phyloP scores from a whole-genome alignment of 106 monocot genomes.

The Gastrodia elata region DNA sequence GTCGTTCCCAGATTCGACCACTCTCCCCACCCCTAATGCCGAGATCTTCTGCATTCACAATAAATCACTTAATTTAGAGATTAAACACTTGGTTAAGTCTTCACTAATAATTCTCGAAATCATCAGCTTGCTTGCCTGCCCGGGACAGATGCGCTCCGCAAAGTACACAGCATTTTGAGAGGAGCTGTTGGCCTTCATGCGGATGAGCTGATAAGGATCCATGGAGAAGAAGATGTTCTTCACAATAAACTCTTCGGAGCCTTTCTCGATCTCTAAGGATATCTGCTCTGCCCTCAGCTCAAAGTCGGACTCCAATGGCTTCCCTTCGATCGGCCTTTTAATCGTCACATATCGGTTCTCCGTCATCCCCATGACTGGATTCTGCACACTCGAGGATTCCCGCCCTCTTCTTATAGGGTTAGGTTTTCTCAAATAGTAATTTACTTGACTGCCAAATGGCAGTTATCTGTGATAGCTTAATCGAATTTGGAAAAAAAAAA shows the following conservation, averaged over 20 bases:
- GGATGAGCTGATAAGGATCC: conserved; percentile 38
- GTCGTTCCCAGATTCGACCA: conserved; percentile 18
- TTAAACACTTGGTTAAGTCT: too few relatives aligned
- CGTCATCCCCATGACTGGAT: too few relatives aligned
- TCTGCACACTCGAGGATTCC: too few relatives aligned
- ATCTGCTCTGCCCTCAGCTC: conserved; percentile 14
- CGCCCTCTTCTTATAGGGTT: background rate
- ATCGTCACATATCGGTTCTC: conserved; percentile 21
- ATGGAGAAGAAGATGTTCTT: conserved; percentile 31
- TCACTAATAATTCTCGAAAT: too few relatives aligned
- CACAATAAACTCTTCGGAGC: conserved; percentile 23
- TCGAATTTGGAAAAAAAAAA: too few relatives aligned
- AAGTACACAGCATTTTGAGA: conserved; percentile 3
- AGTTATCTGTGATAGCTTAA: too few relatives aligned
- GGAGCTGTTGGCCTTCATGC: conserved; percentile 28
- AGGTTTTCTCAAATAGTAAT: background rate
- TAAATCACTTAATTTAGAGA: too few relatives aligned
- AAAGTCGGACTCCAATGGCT: conserved; percentile 15
- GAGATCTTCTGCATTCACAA: background rate
- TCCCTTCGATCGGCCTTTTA: conserved; percentile 7
- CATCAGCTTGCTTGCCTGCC: too few relatives aligned
- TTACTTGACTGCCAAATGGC: too few relatives aligned
- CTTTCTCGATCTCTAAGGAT: background rate
- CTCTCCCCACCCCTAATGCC: conserved; percentile 6
- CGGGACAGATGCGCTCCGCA: background rate